Conservation (phyloP, 2,329 filamentous ascomycete species). For the Aspergillus glaucus region DNA sequence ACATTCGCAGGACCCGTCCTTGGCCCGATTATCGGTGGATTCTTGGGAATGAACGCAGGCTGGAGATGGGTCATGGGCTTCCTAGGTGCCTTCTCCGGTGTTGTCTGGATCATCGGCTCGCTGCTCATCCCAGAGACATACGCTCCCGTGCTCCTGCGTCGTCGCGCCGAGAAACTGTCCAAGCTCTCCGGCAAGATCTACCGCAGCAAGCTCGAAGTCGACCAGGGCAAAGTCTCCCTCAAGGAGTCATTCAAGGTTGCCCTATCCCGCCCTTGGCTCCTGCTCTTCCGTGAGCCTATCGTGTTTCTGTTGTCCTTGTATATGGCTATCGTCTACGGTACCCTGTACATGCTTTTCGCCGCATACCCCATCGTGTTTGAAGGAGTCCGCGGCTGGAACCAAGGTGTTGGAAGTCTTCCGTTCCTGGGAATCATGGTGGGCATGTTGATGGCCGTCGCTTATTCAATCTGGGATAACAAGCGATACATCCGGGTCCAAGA, state of each 20-base stretch:
- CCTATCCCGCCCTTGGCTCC: conserved; percentile 43
- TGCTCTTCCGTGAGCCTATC: conserved; percentile 48
- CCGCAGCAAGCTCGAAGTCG: conserved; percentile 32
- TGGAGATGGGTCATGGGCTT: conserved; percentile 66
- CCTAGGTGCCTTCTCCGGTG: conserved; percentile 57
- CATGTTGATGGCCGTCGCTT: conserved; percentile 34
- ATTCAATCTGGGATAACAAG: conserved; percentile 37
- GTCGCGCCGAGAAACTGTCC: conserved; percentile 43
- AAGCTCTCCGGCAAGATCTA: conserved; percentile 48
- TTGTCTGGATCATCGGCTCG: conserved; percentile 43
- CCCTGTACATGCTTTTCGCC: conserved; percentile 49
- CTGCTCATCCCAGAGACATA: conserved; percentile 37
- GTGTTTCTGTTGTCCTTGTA: conserved; percentile 46
- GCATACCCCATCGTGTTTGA: conserved; percentile 49
- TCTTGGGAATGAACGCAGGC: conserved; percentile 56
- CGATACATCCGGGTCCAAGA: conserved; percentile 37
- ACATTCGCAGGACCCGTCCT: conserved; percentile 47
- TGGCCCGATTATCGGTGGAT: conserved; percentile 63
- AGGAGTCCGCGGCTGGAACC: conserved; percentile 40
- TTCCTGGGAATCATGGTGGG: conserved; percentile 46
- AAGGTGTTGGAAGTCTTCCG: conserved; percentile 43
- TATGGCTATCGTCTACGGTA: conserved; percentile 47
- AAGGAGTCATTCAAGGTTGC: conserved; percentile 41
- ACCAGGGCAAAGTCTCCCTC: conserved; percentile 38
- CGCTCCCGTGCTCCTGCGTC: conserved; percentile 46